Conservation (phyloP, 257 asterid species). For the Penstemon davidsonii region DNA sequence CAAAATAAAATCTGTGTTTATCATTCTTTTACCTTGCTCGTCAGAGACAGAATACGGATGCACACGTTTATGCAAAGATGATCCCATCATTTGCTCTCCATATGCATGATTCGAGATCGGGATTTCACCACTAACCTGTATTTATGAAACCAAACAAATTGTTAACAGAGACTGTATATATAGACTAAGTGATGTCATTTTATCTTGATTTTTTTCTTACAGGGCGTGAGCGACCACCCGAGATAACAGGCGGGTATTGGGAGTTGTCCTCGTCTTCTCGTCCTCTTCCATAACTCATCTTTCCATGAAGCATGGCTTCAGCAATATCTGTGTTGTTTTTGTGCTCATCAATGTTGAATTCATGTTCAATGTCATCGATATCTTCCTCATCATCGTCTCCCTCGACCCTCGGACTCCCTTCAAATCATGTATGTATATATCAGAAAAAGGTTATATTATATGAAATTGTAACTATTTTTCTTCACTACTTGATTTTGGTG, state of each 20-base stretch:
- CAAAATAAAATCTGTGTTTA: not conserved
- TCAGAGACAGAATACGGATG: constrained; percentile 76
- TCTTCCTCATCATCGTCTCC: constrained; percentile 99
- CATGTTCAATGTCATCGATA: constrained; percentile 90
- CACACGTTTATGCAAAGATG: constrained; percentile 77
- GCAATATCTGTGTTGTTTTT: constrained; percentile 63
- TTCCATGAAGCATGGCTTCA: constrained; percentile 93
- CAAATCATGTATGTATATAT: constrained; percentile 17
- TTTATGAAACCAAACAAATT: constrained; percentile 4
- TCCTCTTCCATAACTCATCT: constrained; percentile 97
- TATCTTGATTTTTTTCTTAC: constrained; percentile 38
- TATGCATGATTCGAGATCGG: constrained; percentile 55
- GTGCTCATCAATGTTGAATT: constrained; percentile 75
- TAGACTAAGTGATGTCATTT: not conserved
- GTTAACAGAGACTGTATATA: not conserved
- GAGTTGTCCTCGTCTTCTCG: constrained; percentile 71
- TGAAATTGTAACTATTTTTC: not conserved
- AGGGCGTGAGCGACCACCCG: constrained; percentile 73
- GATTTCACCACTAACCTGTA: constrained; percentile 87
- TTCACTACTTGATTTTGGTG: not conserved
- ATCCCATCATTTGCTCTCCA: constrained; percentile 72
- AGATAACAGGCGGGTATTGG: constrained; percentile 79
- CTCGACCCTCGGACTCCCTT: constrained; percentile 94
- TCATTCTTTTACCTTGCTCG: constrained; percentile 53
- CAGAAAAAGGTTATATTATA: not conserved